Base-by-base conservation (phyloP, 352 stramenopile genomes). In the Globisporangium spinosum region DNA sequence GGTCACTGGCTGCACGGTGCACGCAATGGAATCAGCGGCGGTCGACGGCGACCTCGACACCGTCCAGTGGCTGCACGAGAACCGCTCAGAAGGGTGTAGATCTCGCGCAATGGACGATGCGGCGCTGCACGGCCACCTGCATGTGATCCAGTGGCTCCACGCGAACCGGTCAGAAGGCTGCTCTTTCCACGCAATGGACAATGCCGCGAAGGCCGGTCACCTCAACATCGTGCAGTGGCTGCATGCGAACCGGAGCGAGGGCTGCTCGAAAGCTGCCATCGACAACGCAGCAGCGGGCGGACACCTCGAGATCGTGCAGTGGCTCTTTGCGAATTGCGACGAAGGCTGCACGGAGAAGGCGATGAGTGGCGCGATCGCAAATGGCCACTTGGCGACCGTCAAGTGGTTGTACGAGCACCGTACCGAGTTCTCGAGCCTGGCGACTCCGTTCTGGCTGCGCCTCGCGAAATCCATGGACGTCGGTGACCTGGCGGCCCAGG, bases 241-340 rank as follows among this genome's bases (percentile, higher is more conserved):
- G 13, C 55, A 72, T 35, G 7, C 3, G 0, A 63, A 76, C 51
- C 47, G 62, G 2, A 55, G 15, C 0, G 72, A 75, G 3, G 73
- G 70, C 3, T 72, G 62, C 29, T 74, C 59, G 4, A 74, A 70
- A 20, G 69, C 66, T 53, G 65, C 70, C 1, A 75, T 76, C 62
- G 72, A 78, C 23, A 58, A 58, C 20, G 72, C 72, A 7, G 70
- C 72, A 23, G 62, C 54, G 20, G 68, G 71, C 61, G 70, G 70
- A 27, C 56, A 79, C 58, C 38, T 79, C 29, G 38, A 72, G 3
- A 69, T 79, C 0, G 63, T 79, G 1, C 32, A 58, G 56, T 79
- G 67, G 70, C 23, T 79, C 27, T 35, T 73, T 61, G 25, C 34
- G 15, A 70, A 61, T 29, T 59, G 70, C 22, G 20, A 22, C 0